phyloP scores from a whole-genome alignment of 257 asterid genomes.

The Solanum tarapatanum region DNA sequence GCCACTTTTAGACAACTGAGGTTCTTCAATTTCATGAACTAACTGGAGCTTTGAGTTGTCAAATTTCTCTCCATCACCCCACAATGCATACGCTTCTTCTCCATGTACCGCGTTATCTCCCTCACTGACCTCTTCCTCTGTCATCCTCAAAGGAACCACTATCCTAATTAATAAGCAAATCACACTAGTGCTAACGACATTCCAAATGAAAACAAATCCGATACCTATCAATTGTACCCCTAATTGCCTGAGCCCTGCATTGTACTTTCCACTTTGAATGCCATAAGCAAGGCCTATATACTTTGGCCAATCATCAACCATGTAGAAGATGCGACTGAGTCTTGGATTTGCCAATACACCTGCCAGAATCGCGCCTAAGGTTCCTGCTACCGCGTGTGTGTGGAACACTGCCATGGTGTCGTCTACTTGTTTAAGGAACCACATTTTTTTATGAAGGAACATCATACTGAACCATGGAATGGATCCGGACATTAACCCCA shows the following conservation, averaged over 20 bases:
- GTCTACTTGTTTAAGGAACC: constrained; percentile 48
- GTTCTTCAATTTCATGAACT: constrained; percentile 23
- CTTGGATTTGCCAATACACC: constrained; percentile 63
- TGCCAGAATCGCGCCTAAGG: constrained; percentile 59
- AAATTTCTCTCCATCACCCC: constrained; percentile 70
- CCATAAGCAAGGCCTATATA: constrained; percentile 55
- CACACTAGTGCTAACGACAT: constrained; percentile 38
- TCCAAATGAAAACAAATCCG: constrained; percentile 22
- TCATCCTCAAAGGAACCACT: constrained; percentile 39
- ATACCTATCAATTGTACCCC: constrained; percentile 49
- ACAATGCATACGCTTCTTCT: constrained; percentile 69
- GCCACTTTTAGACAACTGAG: constrained; percentile 5
- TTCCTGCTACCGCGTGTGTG: constrained; percentile 77
- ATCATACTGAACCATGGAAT: constrained; percentile 88
- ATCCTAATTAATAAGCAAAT: constrained; percentile 48
- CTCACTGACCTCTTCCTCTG: constrained; percentile 32
- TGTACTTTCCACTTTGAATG: constrained; percentile 15
- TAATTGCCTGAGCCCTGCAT: constrained; percentile 51
- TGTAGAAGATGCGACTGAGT: constrained; percentile 37
- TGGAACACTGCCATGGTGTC: constrained; percentile 80
- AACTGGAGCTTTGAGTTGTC: constrained; percentile 33
- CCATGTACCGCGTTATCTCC: constrained; percentile 83
- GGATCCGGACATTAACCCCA: constrained; percentile 63
- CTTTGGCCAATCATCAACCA: constrained; percentile 13
- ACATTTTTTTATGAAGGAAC: constrained; percentile 61